Percentiles rank a stretch among this genome's conserved stretches.
These are phyloP conservation scores for Apiospora saccharicola DNA, from an alignment of 2,329 filamentous ascomycete species.

Conservation along the genomic window DNA sequence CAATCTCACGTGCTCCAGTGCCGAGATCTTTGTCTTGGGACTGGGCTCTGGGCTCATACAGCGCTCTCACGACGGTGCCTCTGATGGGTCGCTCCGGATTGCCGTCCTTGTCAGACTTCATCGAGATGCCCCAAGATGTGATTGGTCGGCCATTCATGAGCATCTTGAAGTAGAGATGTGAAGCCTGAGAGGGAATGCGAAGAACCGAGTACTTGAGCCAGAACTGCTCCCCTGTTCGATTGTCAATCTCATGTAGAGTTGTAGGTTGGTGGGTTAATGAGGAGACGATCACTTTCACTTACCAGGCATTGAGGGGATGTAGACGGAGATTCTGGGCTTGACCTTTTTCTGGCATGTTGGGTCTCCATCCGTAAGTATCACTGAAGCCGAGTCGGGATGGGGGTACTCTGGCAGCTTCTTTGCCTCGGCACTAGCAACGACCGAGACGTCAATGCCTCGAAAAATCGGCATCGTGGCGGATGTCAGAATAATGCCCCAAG, in stretches of 20 bases:
- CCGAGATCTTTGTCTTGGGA: slow-evolving; percentile 51
- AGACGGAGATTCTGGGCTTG: slow-evolving; percentile 59
- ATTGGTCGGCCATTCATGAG: slow-evolving; percentile 60
- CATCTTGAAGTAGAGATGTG: slow-evolving; percentile 62
- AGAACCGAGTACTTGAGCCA: slow-evolving; percentile 57
- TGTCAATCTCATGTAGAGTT: not conserved
- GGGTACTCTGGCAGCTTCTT: slow-evolving; percentile 60
- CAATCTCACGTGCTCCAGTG: slow-evolving; percentile 42
- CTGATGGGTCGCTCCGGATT: slow-evolving; percentile 33
- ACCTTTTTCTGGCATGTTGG: slow-evolving; percentile 42
- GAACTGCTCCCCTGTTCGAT: slow-evolving; percentile 56
- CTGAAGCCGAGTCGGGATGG: slow-evolving; percentile 52
- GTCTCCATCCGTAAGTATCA: slow-evolving; percentile 38
- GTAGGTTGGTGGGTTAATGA: not conserved
- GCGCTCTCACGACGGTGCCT: slow-evolving; percentile 53
- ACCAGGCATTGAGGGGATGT: slow-evolving; percentile 64
- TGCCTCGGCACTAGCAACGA: slow-evolving; percentile 47
- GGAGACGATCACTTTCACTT: not conserved
- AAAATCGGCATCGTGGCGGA: slow-evolving; percentile 54
- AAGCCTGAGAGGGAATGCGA: slow-evolving; percentile 42
- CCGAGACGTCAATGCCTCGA: slow-evolving; percentile 55
- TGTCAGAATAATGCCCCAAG: not conserved
- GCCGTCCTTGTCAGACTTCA: not conserved
- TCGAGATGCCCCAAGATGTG: slow-evolving; percentile 57
- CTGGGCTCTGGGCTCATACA: slow-evolving; percentile 56